These are phyloP conservation scores for Cytidiella melzeri DNA, from an alignment of 768 basidiomycete genomes.

Conservation along the genomic window DNA sequence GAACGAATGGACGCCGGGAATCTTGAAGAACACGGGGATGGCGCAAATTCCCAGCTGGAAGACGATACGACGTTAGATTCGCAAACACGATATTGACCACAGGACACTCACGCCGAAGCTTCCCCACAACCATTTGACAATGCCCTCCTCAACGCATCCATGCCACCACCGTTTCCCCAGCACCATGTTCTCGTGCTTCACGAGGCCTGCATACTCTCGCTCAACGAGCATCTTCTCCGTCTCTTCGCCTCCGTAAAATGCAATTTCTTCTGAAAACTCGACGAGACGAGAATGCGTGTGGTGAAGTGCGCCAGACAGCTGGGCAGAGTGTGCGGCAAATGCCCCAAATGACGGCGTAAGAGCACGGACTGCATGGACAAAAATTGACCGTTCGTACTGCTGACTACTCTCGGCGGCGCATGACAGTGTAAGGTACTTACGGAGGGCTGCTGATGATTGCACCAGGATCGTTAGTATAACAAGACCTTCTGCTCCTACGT, in stretches of 20 bases:
- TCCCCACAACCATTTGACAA: constrained; percentile 97
- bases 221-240: constrained; percentile 91
- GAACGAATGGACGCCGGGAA: constrained; percentile 58
- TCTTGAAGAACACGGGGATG: constrained; percentile 86
- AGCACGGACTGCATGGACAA: constrained; percentile 55
- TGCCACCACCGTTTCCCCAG: constrained; percentile 83
- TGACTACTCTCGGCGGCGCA: neutral
- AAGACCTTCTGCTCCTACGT: constrained; percentile 91
- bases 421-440: constrained; percentile 41
- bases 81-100: neutral
- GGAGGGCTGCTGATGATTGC: constrained; percentile 73
- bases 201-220: constrained; percentile 75
- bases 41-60: constrained; percentile 77
- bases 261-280: constrained; percentile 86
- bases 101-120: constrained; percentile 69
- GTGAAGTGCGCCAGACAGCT: constrained; percentile 82
- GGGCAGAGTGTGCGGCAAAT: constrained; percentile 84
- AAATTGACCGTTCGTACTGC: neutral
- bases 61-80: neutral
- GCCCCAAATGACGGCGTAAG: constrained; percentile 89
- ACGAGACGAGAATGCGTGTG: constrained; percentile 89
- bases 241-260: constrained; percentile 81
- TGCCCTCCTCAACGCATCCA: constrained; percentile 87
- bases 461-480: constrained; percentile 78
- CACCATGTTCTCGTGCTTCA: constrained; percentile 82